Evolutionary conservation across 805 yeast genomes (phyloP).

Genomic region (Candida palmyrensis): DNA sequence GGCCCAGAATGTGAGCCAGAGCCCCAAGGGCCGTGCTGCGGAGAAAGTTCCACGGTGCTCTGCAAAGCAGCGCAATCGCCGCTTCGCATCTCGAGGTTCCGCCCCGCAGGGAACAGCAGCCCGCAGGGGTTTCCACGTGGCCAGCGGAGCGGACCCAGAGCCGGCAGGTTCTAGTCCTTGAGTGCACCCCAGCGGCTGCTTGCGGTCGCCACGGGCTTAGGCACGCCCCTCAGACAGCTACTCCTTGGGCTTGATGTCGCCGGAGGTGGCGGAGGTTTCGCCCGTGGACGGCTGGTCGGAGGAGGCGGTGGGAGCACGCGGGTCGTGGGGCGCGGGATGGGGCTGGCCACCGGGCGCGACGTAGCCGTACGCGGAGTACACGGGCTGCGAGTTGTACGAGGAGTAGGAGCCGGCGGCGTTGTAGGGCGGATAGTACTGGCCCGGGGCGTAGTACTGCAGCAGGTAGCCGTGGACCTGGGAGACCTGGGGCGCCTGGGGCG

Average conservation of each 20-base stretch:
- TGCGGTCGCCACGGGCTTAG: too few relatives aligned
- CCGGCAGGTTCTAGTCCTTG: background rate
- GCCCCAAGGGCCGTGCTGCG: background rate
- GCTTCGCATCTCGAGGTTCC: background rate
- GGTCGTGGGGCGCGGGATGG: constrained; percentile 1
- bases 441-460: constrained; percentile 3
- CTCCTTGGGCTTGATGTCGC: too few relatives aligned
- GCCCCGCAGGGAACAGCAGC: background rate
- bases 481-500: background rate
- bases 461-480: constrained; percentile 4
- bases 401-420: constrained; percentile 4
- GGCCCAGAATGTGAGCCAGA: constrained; percentile 1
- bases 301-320: background rate
- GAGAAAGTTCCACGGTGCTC: background rate
- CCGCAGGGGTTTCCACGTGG: background rate
- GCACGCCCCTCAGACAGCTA: too few relatives aligned
- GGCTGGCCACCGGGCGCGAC: constrained; percentile 3
- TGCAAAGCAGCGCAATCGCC: background rate
- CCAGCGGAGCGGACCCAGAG: background rate
- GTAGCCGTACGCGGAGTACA: constrained; percentile 4
- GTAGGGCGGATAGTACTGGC: constrained; percentile 5
- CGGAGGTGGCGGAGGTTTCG: background rate
- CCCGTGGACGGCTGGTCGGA: background rate
- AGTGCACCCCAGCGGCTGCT: background rate
- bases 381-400: constrained; percentile 4